Base-by-base conservation (phyloP, 2,329 filamentous ascomycete species). In the Ophiostoma sp. region DNA sequence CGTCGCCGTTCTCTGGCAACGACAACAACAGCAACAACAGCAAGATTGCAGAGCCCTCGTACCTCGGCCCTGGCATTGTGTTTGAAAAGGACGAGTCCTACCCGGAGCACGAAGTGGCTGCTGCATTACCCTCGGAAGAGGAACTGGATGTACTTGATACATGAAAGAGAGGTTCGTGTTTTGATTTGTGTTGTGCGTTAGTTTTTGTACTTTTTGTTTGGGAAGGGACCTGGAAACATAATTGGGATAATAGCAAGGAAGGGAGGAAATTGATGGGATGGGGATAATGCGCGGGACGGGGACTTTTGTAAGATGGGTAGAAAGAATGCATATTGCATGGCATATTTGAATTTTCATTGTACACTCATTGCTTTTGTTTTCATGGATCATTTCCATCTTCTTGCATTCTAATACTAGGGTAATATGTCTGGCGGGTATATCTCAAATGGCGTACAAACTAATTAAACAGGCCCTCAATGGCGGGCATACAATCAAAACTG, bases 1-100 rank as follows among this genome's bases (percentile, higher is more conserved):
- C n/a, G 55, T 22, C 9, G 15, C 4, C 12, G 6, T 61, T 52
- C 42, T 31, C 45, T 48, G 42, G 42, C 42, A 15, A 5, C 15
- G 22, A 72, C 19, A 61, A 69, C 33, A 36, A 72, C 19, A 61
- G 64, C 33, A 36, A 5, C 15, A 22, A 72, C 19, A 61, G 64
- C 9, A 77, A 78, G 6, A 83, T 86, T 33, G 79, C 81, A 28
- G 78, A 84, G 64, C 85, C 86, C 22, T 85, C 84, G 75, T 88
- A 87, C 76, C 78, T 81, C 70, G 87, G 87, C 7, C 86, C 87
- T 1, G 85, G 86, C 2, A 79, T 82, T 15, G 78, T 81, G n/a
- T 88, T 85, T 80, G 87, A 88, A 77, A 88, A 85, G 78, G 84
- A 83, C 36, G 86, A 88, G 77, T 79, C 78, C 36, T 75, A 81